These are phyloP conservation scores for Dothidotthia symphoricarpi DNA, from an alignment of 2,329 filamentous ascomycete genomes.

Conservation along the genomic window DNA sequence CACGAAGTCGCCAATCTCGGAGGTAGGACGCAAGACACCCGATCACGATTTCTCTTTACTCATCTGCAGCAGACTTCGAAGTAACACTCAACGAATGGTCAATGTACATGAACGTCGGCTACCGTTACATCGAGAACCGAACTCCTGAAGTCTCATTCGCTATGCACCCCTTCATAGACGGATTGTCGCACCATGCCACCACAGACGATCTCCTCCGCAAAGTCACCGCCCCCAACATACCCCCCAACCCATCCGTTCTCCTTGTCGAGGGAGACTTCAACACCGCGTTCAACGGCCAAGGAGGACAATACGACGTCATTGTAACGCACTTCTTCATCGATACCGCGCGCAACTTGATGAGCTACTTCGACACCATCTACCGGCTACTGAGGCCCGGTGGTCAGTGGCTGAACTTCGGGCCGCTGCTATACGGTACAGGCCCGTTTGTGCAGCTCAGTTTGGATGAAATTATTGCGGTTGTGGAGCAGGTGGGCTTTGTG, in stretches of 20 bases:
- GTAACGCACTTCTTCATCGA: constrained; percentile 62
- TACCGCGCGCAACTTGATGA: constrained; percentile 57
- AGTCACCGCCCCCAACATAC: constrained; percentile 47
- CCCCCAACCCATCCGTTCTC: constrained; percentile 42
- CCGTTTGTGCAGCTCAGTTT: constrained; percentile 57
- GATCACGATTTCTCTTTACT: not conserved
- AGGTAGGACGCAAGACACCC: constrained; percentile 25
- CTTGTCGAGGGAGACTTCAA: constrained; percentile 60
- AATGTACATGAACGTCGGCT: constrained; percentile 57
- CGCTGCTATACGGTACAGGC: constrained; percentile 55
- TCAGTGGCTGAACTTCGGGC: constrained; percentile 58
- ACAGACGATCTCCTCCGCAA: constrained; percentile 49
- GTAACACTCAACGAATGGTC: constrained; percentile 60
- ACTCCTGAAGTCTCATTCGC: constrained; percentile 21
- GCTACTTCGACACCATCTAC: constrained; percentile 56
- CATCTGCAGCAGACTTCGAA: constrained; percentile 43
- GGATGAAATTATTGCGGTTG: constrained; percentile 53
- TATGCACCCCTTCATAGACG: constrained; percentile 55
- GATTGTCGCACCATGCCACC: constrained; percentile 57
- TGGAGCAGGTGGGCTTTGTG: constrained; percentile 53
- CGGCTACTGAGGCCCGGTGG: constrained; percentile 50
- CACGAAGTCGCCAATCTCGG: constrained; percentile 50
- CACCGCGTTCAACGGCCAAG: constrained; percentile 34
- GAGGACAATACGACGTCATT: constrained; percentile 48
- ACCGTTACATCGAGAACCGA: constrained; percentile 49